Base-by-base conservation (phyloP, 1,139 yeast genomes). In the Fermentozyma sake region DNA sequence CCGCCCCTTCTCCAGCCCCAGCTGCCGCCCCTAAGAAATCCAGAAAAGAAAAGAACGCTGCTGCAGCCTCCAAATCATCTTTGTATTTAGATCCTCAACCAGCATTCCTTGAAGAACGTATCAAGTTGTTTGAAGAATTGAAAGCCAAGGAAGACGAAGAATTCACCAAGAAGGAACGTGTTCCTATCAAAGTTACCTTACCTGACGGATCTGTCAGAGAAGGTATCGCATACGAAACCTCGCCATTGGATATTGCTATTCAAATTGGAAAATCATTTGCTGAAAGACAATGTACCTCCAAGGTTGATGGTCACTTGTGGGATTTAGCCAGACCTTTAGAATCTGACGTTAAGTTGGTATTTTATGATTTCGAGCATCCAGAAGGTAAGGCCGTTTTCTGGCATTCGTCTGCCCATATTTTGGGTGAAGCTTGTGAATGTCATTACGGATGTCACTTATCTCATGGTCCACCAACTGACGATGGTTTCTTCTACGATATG, bases 401-500 rank as follows among this genome's bases (percentile, higher is more conserved):
- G 98, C 99, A 93, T 59, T 91, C 98, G 4, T 82, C 95, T 44
- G 99, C 99, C 32, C 99, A 93, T 62, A 91, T 93, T 36, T 70
- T 93, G 46, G 99, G 99, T 60, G 98, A 93, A 66, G 93, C 97
- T 28, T 82, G 95, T 66, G 99, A 93, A 65, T 83, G 96, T 57
- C 93, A 86, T 58, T 71, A 81, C 55, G 97, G 96, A 41, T 94
- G 95, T 42, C 96, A 89, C 53, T 76, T 93, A 39, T 65, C 72
- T 20, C 61, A 65, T 41, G 99, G 99, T 39, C 99, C 99, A 24
- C 98, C 99, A 54, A 91, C 96, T 36, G 89, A 82, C 29, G 97
- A 89, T 42, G 99, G 99, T 26, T 93, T 93, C 62, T 93, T 91
- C 68, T 93, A 93, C 58, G 99, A 93, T 55, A 87, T 93, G 85